Evolutionary conservation across 2,329 filamentous ascomycete species (phyloP), one percentile per base, ranked within the genome.

Genomic region (Coniella vitis): DNA sequence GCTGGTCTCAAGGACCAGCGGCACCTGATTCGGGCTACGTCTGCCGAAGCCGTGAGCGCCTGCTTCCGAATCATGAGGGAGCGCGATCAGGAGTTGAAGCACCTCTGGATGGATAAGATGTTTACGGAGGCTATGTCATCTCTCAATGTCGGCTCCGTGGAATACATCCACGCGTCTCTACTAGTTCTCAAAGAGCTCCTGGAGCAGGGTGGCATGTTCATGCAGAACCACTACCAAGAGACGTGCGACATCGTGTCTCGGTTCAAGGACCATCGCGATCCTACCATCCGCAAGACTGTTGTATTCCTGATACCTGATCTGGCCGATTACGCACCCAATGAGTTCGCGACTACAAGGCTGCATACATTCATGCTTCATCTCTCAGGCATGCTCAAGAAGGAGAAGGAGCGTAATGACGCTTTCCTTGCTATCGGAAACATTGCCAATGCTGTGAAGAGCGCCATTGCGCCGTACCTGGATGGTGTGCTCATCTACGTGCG

Each of bases 301-400:
- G 88, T 97, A 34, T 78, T 87, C 47, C 83, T 96, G 49, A 95
- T 98, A 46, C 93, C 93, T 0, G 87, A 94, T 51, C 77, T 98
- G 20, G 93, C 94, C 36, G 89, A 86, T 59, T 98, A 98, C 61
- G 87, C 90, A 1, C 93, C 94, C 0, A 79, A 86, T 37, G 90
- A 96, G 53, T 98, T 98, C 64, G 87, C 87, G 48, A 80, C 84
- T 55, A 81, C 81, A 25, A 94, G 95, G 65, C 76, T 98, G 3
- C 90, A 96, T 65, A 87, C 90, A 61, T 97, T 95, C 68, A 98
- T 98, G 93, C 80, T 95, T 14, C 95, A 96, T 62, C 77, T 98
- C 4, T 91, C 94, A 52, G 83, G 87, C 29, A 90, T 97, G 72
- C 75, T 98, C 32, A 95, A 96, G 70, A 90, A 91, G 63, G 89